A percentile compares a stretch with the other conserved stretches of the same genome.
These are phyloP conservation scores for bread wheat (Triticum aestivum) DNA, from an alignment of 176 grass and related monocot genomes.

Conservation along the genomic window DNA sequence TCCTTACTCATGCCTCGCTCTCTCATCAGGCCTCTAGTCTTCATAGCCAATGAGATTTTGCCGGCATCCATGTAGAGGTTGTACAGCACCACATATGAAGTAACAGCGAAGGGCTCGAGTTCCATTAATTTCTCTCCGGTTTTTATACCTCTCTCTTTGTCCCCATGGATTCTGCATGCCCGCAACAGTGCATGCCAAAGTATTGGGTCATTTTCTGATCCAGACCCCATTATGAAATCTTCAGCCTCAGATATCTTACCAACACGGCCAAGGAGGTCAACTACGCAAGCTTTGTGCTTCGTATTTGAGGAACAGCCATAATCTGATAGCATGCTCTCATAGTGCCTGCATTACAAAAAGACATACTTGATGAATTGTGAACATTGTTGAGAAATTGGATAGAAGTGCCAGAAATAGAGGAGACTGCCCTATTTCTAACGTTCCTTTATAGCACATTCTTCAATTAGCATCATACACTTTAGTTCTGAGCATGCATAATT, in stretches of 20 bases:
- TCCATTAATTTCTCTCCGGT: conserved; percentile 53
- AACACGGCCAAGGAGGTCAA: conserved; percentile 62
- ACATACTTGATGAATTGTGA: conserved; percentile 1
- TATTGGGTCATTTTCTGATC: conserved; percentile 43
- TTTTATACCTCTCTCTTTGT: conserved; percentile 52
- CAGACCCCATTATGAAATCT: conserved; percentile 54
- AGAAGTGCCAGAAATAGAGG: not conserved
- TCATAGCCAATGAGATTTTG: conserved; percentile 82
- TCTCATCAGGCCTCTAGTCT: conserved; percentile 87
- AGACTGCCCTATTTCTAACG: not conserved
- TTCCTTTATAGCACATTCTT: not conserved
- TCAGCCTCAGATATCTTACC: conserved; percentile 62
- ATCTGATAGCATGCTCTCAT: conserved; percentile 54
- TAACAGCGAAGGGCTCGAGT: conserved; percentile 59
- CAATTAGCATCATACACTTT: conserved; percentile 5
- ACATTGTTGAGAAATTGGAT: not conserved
- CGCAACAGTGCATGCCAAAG: conserved; percentile 61
- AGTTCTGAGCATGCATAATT: not conserved
- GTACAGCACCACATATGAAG: conserved; percentile 60
- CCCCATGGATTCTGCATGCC: conserved; percentile 58
- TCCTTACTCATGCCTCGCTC: conserved; percentile 54
- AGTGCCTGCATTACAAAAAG: conserved; percentile 52
- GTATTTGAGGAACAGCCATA: conserved; percentile 41
- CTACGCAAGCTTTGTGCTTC: conserved; percentile 57
- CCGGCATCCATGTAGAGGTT: conserved; percentile 74